phyloP scores from a whole-genome alignment of 352 stramenopile genomes.

The Pythium angustatum region DNA sequence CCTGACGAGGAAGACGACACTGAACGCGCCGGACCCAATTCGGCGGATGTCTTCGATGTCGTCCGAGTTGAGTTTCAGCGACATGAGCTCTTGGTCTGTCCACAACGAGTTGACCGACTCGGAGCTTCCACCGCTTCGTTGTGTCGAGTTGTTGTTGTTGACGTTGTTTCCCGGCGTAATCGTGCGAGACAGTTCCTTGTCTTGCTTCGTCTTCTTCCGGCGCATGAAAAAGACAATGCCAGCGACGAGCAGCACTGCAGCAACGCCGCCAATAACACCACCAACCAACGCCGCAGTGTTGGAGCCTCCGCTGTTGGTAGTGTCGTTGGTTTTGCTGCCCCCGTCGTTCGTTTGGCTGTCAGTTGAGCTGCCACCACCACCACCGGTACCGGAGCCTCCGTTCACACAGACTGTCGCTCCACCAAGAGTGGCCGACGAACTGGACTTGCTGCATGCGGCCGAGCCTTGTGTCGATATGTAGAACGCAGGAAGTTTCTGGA shows the following conservation, averaged over 20 bases:
- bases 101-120: slow-evolving; percentile 42
- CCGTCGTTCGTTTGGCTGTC: background rate
- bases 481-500: slow-evolving; percentile 40
- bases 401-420: slow-evolving; percentile 43
- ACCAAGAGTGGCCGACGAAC: slow-evolving; percentile 26
- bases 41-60: slow-evolving; percentile 53
- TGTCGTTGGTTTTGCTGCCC: slow-evolving; percentile 17
- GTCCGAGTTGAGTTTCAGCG: slow-evolving; percentile 37
- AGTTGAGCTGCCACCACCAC: background rate
- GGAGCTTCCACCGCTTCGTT: slow-evolving; percentile 10
- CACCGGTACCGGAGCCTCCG: background rate
- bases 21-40: slow-evolving; percentile 39
- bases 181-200: slow-evolving; percentile 18
- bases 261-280: slow-evolving; percentile 37
- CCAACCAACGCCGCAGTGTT: slow-evolving; percentile 41
- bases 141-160: slow-evolving; percentile 26
- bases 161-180: slow-evolving; percentile 17
- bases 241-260: slow-evolving; percentile 33
- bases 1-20: slow-evolving; percentile 47
- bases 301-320: slow-evolving; percentile 19
- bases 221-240: slow-evolving; percentile 17
- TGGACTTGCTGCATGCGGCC: slow-evolving; percentile 27
- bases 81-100: slow-evolving; percentile 41
- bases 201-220: background rate
- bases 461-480: slow-evolving; percentile 42